Evolutionary conservation across 202 grass and related monocot species (phyloP).

Genomic region (Saccharum hybrid): DNA sequence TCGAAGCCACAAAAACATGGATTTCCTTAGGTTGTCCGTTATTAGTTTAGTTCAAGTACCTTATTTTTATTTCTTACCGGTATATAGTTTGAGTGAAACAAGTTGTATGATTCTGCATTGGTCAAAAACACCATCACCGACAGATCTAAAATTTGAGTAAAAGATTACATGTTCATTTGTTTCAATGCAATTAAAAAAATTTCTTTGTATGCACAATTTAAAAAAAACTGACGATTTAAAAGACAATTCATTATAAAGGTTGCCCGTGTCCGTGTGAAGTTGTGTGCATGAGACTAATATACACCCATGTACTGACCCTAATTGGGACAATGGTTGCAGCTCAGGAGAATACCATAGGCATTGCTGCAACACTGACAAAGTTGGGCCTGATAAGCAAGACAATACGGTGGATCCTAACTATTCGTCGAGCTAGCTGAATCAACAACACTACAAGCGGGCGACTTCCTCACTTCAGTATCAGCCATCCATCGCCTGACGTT

Average conservation of each 20-base stretch:
- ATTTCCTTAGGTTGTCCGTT: not conserved
- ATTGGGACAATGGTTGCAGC: constrained; percentile 2
- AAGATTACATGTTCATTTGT: not conserved
- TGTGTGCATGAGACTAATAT: not conserved
- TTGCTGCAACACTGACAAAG: not conserved
- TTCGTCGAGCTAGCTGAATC: not conserved
- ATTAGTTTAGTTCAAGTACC: not conserved
- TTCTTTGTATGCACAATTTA: not conserved
- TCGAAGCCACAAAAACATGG: not conserved
- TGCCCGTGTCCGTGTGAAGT: not conserved
- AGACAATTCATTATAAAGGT: not conserved
- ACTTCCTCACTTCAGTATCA: constrained; percentile 42
- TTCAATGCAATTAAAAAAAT: not conserved
- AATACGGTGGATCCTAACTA: not conserved
- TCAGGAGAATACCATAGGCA: not conserved
- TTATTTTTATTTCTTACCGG: not conserved
- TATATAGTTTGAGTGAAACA: not conserved
- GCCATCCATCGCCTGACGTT: constrained; percentile 42
- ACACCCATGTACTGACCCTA: not conserved
- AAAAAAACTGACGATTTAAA: not conserved
- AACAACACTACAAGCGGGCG: constrained; percentile 47
- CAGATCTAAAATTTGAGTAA: not conserved
- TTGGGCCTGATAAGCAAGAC: not conserved
- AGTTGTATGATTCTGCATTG: not conserved
- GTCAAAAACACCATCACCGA: not conserved